phyloP scores from a whole-genome alignment of 306 rosid species.

The Cucurbita pepo region DNA sequence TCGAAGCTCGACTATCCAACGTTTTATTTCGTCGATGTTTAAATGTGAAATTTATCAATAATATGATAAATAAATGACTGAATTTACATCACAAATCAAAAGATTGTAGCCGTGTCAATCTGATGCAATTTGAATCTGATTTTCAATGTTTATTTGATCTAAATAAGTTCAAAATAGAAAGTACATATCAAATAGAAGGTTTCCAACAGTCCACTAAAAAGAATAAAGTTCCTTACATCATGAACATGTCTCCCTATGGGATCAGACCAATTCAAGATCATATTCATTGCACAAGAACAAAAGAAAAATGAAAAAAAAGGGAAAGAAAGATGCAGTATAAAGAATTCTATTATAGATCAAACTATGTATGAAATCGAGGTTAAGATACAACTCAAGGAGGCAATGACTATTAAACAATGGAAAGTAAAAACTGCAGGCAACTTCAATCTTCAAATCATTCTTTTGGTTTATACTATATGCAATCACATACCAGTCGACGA shows the following conservation, averaged over 20 bases:
- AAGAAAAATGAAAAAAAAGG: background rate
- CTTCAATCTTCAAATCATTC: background rate
- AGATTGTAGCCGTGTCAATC: background rate
- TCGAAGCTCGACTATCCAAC: no score
- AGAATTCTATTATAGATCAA: slow-evolving; percentile 1
- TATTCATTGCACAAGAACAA: background rate
- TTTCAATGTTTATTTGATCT: background rate
- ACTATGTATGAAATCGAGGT: background rate
- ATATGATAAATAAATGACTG: background rate
- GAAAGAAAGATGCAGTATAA: background rate
- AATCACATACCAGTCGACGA: slow-evolving; percentile 51
- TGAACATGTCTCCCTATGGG: background rate
- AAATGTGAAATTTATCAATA: background rate
- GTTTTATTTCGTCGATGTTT: no score
- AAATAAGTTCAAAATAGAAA: background rate
- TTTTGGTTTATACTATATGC: background rate
- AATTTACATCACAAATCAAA: background rate
- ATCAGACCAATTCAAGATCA: background rate
- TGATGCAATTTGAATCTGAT: background rate
- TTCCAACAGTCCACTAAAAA: background rate
- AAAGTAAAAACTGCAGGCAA: background rate
- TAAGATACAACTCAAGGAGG: background rate
- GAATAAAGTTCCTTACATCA: background rate
- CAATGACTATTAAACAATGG: background rate
- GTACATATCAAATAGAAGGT: background rate